These are phyloP conservation scores for Metschnikowia santaceciliae DNA, from an alignment of 805 yeast genomes.

Conservation along the genomic window DNA sequence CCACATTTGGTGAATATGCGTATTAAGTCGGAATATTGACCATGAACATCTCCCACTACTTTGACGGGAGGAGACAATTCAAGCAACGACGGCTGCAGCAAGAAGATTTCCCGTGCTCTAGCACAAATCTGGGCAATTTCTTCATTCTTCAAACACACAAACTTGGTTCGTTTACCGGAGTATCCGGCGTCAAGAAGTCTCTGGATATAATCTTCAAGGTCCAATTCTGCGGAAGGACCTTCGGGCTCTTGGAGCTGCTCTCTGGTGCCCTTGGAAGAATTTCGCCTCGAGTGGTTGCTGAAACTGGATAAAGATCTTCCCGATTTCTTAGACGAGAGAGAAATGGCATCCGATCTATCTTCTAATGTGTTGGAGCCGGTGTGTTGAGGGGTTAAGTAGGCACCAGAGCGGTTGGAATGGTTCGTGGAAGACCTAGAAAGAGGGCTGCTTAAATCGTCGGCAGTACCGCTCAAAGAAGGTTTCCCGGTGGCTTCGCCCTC, in stretches of 20 bases:
- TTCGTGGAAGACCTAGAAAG: conserved; percentile 20
- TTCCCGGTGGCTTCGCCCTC: conserved; percentile 22
- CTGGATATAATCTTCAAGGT: conserved; percentile 88
- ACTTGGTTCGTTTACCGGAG: conserved; percentile 87
- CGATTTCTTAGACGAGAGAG: conserved; percentile 14
- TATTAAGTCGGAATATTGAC: conserved; percentile 89
- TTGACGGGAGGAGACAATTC: conserved; percentile 86
- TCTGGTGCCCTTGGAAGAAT: conserved; percentile 9
- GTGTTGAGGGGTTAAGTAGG: conserved; percentile 16
- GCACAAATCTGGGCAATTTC: conserved; percentile 81
- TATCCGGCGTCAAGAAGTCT: conserved; percentile 93
- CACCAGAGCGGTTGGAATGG: conserved; percentile 14
- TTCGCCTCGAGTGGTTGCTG: conserved; percentile 14
- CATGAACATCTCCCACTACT: conserved; percentile 93
- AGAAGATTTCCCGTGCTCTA: conserved; percentile 81
- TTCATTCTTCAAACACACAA: conserved; percentile 80
- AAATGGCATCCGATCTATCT: conserved; percentile 17
- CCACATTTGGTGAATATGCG: conserved; percentile 94
- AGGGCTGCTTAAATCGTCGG: conserved; percentile 19
- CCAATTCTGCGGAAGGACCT: conserved; percentile 19
- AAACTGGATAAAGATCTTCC: conserved; percentile 17
- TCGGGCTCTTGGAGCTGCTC: conserved; percentile 7
- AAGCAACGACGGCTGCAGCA: conserved; percentile 84
- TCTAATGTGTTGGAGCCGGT: conserved; percentile 15
- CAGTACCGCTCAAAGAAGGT: conserved; percentile 6